A percentile compares a stretch with the other conserved stretches of the same genome.
phyloP scores from a whole-genome alignment of 345 rosid species.

The Citrus reticulata region DNA sequence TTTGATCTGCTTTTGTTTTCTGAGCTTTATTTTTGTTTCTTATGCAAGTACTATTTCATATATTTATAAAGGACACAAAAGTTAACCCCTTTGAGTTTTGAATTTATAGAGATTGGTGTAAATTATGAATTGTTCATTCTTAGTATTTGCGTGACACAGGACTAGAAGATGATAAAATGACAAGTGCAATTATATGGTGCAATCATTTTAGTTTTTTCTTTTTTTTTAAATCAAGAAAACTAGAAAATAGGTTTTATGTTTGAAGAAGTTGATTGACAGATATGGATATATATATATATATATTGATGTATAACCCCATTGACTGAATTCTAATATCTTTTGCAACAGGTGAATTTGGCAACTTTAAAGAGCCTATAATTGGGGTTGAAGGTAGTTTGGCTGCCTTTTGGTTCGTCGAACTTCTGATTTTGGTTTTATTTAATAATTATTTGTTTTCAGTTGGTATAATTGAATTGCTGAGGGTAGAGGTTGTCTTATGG shows the following conservation, averaged over 20 bases:
- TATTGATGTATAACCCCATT: background rate
- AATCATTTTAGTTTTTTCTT: background rate
- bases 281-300: background rate
- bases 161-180: background rate
- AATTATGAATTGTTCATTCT: background rate
- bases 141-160: background rate
- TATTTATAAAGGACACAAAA: background rate
- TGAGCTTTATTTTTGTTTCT: too few species aligned
- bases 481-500: background rate
- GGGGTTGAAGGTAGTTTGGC: conserved; percentile 33
- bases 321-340: conserved; percentile 3
- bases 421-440: background rate
- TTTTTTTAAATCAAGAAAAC: background rate
- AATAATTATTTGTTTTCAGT: background rate
- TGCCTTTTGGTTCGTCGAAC: background rate
- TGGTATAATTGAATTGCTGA: background rate
- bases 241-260: background rate
- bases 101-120: background rate
- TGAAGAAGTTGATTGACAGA: background rate
- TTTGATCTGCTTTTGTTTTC: background rate
- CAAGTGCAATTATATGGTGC: background rate
- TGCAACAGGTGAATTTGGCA: conserved; percentile 26
- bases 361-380: conserved; percentile 15
- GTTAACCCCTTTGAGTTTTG: background rate
- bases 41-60: background rate